Conservation (phyloP, 169 alveolate genomes). For the Plasmodium coatneyi region DNA sequence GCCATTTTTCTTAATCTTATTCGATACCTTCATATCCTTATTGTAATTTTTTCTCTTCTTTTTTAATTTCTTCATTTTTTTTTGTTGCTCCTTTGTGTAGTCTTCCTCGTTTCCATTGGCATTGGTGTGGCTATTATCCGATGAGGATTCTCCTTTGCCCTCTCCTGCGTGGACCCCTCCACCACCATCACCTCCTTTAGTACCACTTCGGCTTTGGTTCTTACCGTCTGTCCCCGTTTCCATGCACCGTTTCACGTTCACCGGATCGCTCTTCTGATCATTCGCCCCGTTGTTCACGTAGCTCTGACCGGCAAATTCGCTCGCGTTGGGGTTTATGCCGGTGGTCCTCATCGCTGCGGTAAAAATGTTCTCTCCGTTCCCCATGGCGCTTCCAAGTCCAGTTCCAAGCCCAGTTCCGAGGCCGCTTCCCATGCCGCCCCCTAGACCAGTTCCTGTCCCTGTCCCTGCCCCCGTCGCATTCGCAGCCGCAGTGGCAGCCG, state of each 20-base stretch:
- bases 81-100: not conserved
- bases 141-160: not conserved
- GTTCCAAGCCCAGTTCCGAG: not conserved
- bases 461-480: not conserved
- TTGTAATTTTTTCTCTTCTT: conserved; percentile 7
- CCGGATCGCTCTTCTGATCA: not conserved
- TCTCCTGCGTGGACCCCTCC: not conserved
- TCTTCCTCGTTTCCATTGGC: not conserved
- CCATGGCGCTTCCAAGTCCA: not conserved
- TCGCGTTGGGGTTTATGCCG: not conserved
- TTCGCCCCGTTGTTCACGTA: not conserved
- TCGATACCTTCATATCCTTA: conserved; percentile 10
- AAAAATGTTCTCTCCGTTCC: not conserved
- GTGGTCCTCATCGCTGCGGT: not conserved
- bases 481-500: conserved; percentile 48
- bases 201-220: not conserved
- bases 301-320: not conserved
- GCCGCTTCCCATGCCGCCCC: not conserved
- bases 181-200: not conserved
- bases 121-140: not conserved
- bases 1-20: not conserved
- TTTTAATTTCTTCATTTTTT: conserved; percentile 9
- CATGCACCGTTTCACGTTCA: not conserved
- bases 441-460: not conserved
- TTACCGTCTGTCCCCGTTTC: not conserved